phyloP scores from a whole-genome alignment of 495 filamentous ascomycete genomes.

The Coniosporium apollinis region DNA sequence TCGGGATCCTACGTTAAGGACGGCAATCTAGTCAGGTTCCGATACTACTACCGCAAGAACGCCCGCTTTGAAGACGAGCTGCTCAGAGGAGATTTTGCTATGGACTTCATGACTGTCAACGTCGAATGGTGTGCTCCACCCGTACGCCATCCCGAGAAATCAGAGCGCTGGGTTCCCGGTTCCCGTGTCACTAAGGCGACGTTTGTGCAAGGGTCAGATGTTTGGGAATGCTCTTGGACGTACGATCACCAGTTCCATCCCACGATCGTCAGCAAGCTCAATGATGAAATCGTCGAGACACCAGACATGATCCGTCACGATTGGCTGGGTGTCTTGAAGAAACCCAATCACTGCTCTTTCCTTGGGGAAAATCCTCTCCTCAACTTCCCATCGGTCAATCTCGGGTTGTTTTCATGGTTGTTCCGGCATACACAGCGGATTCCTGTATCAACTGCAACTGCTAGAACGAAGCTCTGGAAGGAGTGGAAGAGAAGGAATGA shows the following conservation, averaged over 20 bases:
- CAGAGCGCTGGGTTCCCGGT: constrained; percentile 42
- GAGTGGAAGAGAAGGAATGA: constrained; percentile 42
- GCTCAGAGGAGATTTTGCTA: constrained; percentile 38
- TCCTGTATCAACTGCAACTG: constrained; percentile 38
- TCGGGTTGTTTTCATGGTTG: constrained; percentile 30
- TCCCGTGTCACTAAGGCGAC: constrained; percentile 42
- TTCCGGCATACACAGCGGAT: constrained; percentile 33
- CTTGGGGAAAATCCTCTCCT: constrained; percentile 40
- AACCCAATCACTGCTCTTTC: constrained; percentile 37
- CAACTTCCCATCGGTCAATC: constrained; percentile 30
- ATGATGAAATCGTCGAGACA: constrained; percentile 36
- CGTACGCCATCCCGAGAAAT: constrained; percentile 32
- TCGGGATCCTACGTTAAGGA: constrained; percentile 39
- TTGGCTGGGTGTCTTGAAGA: constrained; percentile 36
- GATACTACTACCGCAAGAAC: constrained; percentile 41
- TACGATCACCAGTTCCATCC: constrained; percentile 50
- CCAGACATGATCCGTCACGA: constrained; percentile 44
- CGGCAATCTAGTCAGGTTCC: constrained; percentile 37
- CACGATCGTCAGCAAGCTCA: constrained; percentile 39
- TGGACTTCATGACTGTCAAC: constrained; percentile 37
- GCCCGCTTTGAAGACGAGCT: constrained; percentile 38
- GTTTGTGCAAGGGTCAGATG: constrained; percentile 35
- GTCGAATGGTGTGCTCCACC: constrained; percentile 45
- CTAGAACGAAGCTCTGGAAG: constrained; percentile 46
- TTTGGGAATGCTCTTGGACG: constrained; percentile 37